Percentiles rank a stretch among this genome's conserved stretches.
Evolutionary conservation across 495 filamentous ascomycete species (phyloP).

Genomic region (Penicillium ochrochloron): DNA sequence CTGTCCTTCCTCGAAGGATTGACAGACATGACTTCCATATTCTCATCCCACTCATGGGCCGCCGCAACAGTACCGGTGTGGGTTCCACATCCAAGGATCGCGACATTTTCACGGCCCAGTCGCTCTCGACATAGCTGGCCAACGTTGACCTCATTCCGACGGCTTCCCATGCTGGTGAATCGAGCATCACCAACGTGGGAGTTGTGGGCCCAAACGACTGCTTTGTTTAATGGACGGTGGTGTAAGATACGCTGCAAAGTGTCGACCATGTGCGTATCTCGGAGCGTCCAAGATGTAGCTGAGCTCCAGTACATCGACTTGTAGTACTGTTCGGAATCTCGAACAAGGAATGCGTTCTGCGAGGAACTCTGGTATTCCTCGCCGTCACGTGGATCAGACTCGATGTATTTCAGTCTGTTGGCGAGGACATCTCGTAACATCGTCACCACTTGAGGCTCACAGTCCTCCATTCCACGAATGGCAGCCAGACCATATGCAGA

Average conservation of each 20-base stretch:
- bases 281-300: slow-evolving; percentile 60
- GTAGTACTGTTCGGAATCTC: slow-evolving; percentile 63
- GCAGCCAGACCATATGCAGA: slow-evolving; percentile 55
- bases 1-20: slow-evolving; percentile 46
- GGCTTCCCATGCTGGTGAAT: slow-evolving; percentile 57
- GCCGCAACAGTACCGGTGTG: slow-evolving; percentile 63
- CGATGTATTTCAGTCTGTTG: slow-evolving; percentile 50
- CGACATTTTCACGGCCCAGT: slow-evolving; percentile 51
- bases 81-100: slow-evolving; percentile 57
- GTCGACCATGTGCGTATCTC: slow-evolving; percentile 63
- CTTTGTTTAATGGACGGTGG: slow-evolving; percentile 50
- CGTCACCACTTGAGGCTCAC: slow-evolving; percentile 51
- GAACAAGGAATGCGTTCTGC: slow-evolving; percentile 60
- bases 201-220: slow-evolving; percentile 65
- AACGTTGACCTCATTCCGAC: slow-evolving; percentile 57
- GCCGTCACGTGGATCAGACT: slow-evolving; percentile 36
- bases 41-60: slow-evolving; percentile 59
- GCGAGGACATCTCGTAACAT: slow-evolving; percentile 53
- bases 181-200: slow-evolving; percentile 65
- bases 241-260: slow-evolving; percentile 54
- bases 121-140: slow-evolving; percentile 60
- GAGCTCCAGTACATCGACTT: slow-evolving; percentile 62
- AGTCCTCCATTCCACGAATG: slow-evolving; percentile 50
- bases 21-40: slow-evolving; percentile 59
- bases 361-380: slow-evolving; percentile 59